These are phyloP conservation scores for Anisodus tanguticus DNA, from an alignment of 257 asterid species.

Conservation along the genomic window DNA sequence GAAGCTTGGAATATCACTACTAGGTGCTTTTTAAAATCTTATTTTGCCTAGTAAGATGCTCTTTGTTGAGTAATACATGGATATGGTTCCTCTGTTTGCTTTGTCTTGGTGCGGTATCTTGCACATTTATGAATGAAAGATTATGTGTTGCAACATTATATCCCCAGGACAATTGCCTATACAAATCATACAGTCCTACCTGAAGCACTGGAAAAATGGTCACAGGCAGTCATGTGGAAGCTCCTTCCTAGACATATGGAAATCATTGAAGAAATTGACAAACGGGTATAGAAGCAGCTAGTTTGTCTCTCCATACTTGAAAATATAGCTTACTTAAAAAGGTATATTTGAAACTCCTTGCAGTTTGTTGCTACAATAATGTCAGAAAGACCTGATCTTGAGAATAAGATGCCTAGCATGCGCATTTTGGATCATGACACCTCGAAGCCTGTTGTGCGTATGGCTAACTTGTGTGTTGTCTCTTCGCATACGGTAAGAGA, in stretches of 20 bases:
- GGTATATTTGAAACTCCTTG: slow-evolving; percentile 33
- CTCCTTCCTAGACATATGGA: slow-evolving; percentile 99
- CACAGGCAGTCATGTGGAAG: slow-evolving; percentile 98
- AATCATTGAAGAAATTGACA: slow-evolving; percentile 93
- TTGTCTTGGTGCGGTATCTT: background rate
- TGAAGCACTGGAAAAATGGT: slow-evolving; percentile 99
- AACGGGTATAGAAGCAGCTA: slow-evolving; percentile 59
- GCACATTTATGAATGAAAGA: background rate
- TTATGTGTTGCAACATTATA: slow-evolving; percentile 26
- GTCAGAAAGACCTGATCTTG: slow-evolving; percentile 82
- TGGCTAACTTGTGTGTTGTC: slow-evolving; percentile 98
- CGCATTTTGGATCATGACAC: slow-evolving; percentile 82
- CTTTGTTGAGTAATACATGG: background rate
- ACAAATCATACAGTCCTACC: slow-evolving; percentile 99
- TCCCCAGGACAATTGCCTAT: slow-evolving; percentile 85
- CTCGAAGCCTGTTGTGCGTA: slow-evolving; percentile 88
- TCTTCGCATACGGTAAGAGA: slow-evolving; percentile 88
- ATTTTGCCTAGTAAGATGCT: slow-evolving; percentile 29
- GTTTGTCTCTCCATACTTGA: background rate
- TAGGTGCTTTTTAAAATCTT: slow-evolving; percentile 56
- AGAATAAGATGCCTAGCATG: slow-evolving; percentile 66
- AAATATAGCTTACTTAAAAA: slow-evolving; percentile 12
- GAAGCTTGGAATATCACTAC: slow-evolving; percentile 94
- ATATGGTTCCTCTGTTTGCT: slow-evolving; percentile 28
- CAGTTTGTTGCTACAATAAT: slow-evolving; percentile 75